Evolutionary conservation across 495 filamentous ascomycete species (phyloP).

Genomic region (Neurospora sp.): DNA sequence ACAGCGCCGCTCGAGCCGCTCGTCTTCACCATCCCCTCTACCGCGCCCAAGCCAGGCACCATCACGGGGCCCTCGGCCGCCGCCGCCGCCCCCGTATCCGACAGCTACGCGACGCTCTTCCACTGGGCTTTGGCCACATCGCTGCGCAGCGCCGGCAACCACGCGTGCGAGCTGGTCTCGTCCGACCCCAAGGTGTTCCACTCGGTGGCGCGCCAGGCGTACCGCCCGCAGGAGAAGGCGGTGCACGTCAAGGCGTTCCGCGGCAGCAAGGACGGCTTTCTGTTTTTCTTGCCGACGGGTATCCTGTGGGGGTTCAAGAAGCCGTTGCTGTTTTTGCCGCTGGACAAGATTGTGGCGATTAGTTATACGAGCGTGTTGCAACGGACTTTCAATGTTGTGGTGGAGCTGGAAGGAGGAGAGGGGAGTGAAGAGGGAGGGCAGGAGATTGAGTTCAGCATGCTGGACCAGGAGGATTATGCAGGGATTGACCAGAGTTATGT

Average conservation of each 20-base stretch:
- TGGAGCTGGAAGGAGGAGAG: constrained; percentile 43
- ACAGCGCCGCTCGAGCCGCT: constrained; percentile 51
- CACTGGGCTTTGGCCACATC: constrained; percentile 54
- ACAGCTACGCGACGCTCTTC: constrained; percentile 50
- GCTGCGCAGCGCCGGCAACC: constrained; percentile 43
- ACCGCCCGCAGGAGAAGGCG: constrained; percentile 82
- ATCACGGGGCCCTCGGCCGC: constrained; percentile 34
- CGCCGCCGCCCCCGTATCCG: constrained; percentile 44
- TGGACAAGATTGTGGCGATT: constrained; percentile 65
- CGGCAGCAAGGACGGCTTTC: constrained; percentile 89
- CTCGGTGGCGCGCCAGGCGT: constrained; percentile 65
- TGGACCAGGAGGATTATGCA: constrained; percentile 74
- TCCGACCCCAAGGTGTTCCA: constrained; percentile 69
- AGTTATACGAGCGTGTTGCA: constrained; percentile 87
- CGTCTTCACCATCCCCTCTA: constrained; percentile 72
- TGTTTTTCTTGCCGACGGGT: constrained; percentile 79
- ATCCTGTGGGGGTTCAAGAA: constrained; percentile 96
- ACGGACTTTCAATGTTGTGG: constrained; percentile 85
- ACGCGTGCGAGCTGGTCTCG: constrained; percentile 47
- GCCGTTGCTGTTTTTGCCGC: constrained; percentile 75
- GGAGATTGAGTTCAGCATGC: constrained; percentile 78
- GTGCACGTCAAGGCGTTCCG: constrained; percentile 85
- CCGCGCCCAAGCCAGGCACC: constrained; percentile 54
- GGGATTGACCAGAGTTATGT: constrained; percentile 76
- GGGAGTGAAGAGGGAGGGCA: constrained; percentile 36